Evolutionary conservation across 495 filamentous ascomycete genomes (phyloP).

Genomic region (Penicillium ochrochloron): DNA sequence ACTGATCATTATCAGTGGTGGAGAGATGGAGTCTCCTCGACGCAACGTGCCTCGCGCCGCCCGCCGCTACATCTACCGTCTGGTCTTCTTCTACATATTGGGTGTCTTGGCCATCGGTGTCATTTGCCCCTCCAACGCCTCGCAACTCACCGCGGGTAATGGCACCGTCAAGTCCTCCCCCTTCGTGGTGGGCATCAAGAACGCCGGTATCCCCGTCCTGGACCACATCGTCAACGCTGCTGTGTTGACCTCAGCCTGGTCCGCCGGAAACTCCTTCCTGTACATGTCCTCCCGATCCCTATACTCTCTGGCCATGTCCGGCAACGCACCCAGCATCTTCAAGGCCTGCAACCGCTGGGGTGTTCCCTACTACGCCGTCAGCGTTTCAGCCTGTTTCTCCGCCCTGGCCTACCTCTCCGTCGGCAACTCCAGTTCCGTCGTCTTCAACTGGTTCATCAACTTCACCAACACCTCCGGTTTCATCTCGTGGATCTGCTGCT

Average conservation of each 20-base stretch:
- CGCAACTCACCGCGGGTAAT: constrained; percentile 55
- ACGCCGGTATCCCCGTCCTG: constrained; percentile 67
- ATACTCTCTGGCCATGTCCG: constrained; percentile 58
- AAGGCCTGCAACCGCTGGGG: constrained; percentile 53
- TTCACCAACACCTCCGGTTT: constrained; percentile 63
- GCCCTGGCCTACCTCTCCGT: constrained; percentile 44
- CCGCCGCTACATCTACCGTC: constrained; percentile 82
- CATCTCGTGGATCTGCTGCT: constrained; percentile 65
- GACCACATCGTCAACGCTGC: constrained; percentile 79
- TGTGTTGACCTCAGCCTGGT: constrained; percentile 71
- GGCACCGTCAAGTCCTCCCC: constrained; percentile 57
- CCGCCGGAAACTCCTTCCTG: constrained; percentile 77
- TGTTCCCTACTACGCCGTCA: constrained; percentile 53
- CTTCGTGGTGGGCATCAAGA: constrained; percentile 63
- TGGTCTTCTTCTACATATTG: constrained; percentile 79
- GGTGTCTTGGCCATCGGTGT: constrained; percentile 62
- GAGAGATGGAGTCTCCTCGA: constrained; percentile 76
- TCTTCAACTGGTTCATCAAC: constrained; percentile 63
- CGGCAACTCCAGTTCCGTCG: constrained; percentile 37
- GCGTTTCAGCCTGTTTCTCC: constrained; percentile 39
- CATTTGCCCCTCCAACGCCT: constrained; percentile 56
- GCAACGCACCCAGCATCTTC: constrained; percentile 54
- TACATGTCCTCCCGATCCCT: constrained; percentile 78
- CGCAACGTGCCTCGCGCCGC: constrained; percentile 78
- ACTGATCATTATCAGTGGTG: constrained; percentile 58